These are phyloP conservation scores for Mycena leptocephala DNA, from an alignment of 768 basidiomycete genomes.

Conservation along the genomic window DNA sequence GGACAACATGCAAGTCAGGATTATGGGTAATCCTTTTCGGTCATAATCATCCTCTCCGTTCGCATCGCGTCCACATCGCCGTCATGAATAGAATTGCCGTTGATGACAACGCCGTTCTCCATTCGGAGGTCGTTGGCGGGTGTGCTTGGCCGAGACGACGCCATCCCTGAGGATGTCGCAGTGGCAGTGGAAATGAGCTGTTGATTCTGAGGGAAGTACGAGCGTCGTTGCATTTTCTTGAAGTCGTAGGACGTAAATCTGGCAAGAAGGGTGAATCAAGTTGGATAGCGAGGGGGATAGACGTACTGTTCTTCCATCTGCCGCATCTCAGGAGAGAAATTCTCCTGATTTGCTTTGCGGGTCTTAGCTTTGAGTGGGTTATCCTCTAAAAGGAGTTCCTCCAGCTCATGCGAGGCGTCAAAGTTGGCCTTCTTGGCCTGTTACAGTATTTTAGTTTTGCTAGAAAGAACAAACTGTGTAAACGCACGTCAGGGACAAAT, in stretches of 20 bases:
- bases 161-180: slow-evolving; percentile 79
- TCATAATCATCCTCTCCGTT: slow-evolving; percentile 56
- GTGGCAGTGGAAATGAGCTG: slow-evolving; percentile 78
- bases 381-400: slow-evolving; percentile 95
- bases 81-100: slow-evolving; percentile 57
- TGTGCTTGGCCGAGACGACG: slow-evolving; percentile 83
- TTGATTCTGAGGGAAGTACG: slow-evolving; percentile 91
- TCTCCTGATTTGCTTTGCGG: slow-evolving; percentile 92
- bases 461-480: slow-evolving; percentile 13
- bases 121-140: slow-evolving; percentile 69
- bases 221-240: slow-evolving; percentile 91
- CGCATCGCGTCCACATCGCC: slow-evolving; percentile 56
- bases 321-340: slow-evolving; percentile 91
- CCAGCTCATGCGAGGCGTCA: slow-evolving; percentile 97
- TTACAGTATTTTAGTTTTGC: slow-evolving; percentile 25
- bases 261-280: slow-evolving; percentile 6
- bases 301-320: slow-evolving; percentile 98
- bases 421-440: slow-evolving; percentile 99
- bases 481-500: slow-evolving; percentile 90
- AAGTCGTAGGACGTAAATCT: slow-evolving; percentile 96
- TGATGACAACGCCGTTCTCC: slow-evolving; percentile 60
- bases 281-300: slow-evolving; percentile 3
- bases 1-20: slow-evolving; percentile 17
- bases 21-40: slow-evolving; percentile 70
- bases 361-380: slow-evolving; percentile 97